These are phyloP conservation scores for Mycena latifolia DNA, from an alignment of 768 basidiomycete genomes.

Conservation along the genomic window DNA sequence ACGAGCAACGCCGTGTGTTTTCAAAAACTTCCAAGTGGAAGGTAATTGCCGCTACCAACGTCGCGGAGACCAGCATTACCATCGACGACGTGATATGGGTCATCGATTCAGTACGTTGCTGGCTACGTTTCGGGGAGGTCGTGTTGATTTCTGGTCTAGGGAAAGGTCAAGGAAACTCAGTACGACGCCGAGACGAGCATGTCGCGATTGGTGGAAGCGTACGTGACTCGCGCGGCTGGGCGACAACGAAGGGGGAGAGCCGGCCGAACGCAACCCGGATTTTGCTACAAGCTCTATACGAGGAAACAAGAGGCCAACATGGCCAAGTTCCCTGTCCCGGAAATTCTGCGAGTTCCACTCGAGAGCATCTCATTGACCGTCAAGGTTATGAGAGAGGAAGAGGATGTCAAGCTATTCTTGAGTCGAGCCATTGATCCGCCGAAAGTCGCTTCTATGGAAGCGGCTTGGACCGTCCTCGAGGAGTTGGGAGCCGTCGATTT, in stretches of 20 bases:
- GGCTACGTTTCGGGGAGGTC: neutral
- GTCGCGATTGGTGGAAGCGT: conserved; percentile 82
- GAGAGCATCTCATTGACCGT: conserved; percentile 86
- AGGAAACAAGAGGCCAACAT: conserved; percentile 76
- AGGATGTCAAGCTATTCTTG: conserved; percentile 84
- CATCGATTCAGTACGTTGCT: conserved; percentile 63
- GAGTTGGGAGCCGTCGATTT: conserved; percentile 84
- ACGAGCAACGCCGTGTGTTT: conserved; percentile 88
- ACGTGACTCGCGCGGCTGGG: conserved; percentile 84
- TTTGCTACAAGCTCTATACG: conserved; percentile 92
- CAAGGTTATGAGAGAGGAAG: conserved; percentile 82
- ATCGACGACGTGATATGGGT: conserved; percentile 92
- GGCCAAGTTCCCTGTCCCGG: conserved; percentile 82
- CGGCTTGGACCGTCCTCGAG: conserved; percentile 78
- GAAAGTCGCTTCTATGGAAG: conserved; percentile 77
- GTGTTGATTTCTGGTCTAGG: conserved; percentile 43
- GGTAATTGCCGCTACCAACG: conserved; percentile 91
- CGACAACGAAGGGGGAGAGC: conserved; percentile 91
- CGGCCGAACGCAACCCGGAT: conserved; percentile 84
- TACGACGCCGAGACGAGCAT: conserved; percentile 79
- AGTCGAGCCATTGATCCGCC: conserved; percentile 89
- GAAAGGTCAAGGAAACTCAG: conserved; percentile 88
- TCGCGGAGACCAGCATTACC: conserved; percentile 94
- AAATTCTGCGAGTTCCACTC: conserved; percentile 89
- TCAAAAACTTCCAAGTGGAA: conserved; percentile 75